These are phyloP conservation scores for Microcos paniculata DNA, from an alignment of 345 rosid genomes.

Conservation along the genomic window DNA sequence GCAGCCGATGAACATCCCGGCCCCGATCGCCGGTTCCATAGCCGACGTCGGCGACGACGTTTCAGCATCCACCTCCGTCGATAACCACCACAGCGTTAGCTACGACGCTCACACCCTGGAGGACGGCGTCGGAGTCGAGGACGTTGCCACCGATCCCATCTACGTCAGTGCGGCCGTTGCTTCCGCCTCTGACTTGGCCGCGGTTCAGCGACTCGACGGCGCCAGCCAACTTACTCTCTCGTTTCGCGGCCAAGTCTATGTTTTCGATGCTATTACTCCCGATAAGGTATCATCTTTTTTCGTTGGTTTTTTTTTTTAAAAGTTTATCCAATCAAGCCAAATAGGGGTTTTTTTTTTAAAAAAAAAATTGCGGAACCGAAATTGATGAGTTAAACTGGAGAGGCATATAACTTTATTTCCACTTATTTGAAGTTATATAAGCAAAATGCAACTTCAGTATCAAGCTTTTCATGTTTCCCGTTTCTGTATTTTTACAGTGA, in stretches of 20 bases:
- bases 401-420: neutral
- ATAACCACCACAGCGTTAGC: constrained; percentile 31
- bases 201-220: constrained; percentile 32
- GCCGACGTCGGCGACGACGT: constrained; percentile 40
- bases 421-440: neutral
- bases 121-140: constrained; percentile 47
- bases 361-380: neutral
- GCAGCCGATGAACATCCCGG: constrained; percentile 50
- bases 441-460: neutral
- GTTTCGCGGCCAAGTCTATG: constrained; percentile 89
- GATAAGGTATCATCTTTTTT: constrained; percentile 56
- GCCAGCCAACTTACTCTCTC: constrained; percentile 75
- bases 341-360: constrained; percentile 11
- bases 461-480: neutral
- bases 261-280: constrained; percentile 74
- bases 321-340: neutral
- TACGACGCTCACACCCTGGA: constrained; percentile 47
- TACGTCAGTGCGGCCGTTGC: constrained; percentile 34
- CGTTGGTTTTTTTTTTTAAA: constrained; percentile 5
- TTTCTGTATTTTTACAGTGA: constrained; percentile 2
- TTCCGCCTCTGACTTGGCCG: constrained; percentile 35
- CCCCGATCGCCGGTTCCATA: constrained; percentile 39
- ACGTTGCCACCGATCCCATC: constrained; percentile 51
- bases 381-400: neutral
- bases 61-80: constrained; percentile 41